Percentiles rank a stretch among this genome's conserved stretches.
These are phyloP conservation scores for Penstemon davidsonii DNA, from an alignment of 257 asterid species.

Conservation along the genomic window DNA sequence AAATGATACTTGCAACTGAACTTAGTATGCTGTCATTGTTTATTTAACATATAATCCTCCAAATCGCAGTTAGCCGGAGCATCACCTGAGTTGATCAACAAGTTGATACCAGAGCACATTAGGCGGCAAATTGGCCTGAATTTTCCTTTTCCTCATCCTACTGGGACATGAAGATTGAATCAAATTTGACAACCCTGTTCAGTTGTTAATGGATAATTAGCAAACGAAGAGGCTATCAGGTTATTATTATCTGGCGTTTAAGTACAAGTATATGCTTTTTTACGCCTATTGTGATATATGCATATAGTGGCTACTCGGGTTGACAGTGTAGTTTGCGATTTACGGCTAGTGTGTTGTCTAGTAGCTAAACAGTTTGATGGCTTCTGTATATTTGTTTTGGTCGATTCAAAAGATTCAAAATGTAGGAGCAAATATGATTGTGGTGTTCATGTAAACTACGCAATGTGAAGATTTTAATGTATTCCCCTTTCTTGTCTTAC, in stretches of 20 bases:
- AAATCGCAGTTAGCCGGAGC: constrained; percentile 66
- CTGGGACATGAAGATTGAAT: constrained; percentile 37
- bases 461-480: no score
- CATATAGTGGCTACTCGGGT: constrained; percentile 39
- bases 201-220: constrained; percentile 25
- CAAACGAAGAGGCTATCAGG: constrained; percentile 23
- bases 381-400: constrained; percentile 71
- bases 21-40: neutral
- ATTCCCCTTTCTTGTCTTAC: no score
- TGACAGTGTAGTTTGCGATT: constrained; percentile 32
- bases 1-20: neutral
- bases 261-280: constrained; percentile 34
- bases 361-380: constrained; percentile 31
- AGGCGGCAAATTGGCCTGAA: constrained; percentile 41
- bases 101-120: constrained; percentile 53
- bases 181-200: constrained; percentile 1
- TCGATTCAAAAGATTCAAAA: neutral
- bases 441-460: no score
- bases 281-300: constrained; percentile 38
- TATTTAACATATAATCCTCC: constrained; percentile 22
- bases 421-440: no score
- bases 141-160: constrained; percentile 36
- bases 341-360: constrained; percentile 33
- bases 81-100: constrained; percentile 71
- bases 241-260: constrained; percentile 25